Conservation (phyloP, 2,329 filamentous ascomycete genomes). For the Penicillium sp. region DNA sequence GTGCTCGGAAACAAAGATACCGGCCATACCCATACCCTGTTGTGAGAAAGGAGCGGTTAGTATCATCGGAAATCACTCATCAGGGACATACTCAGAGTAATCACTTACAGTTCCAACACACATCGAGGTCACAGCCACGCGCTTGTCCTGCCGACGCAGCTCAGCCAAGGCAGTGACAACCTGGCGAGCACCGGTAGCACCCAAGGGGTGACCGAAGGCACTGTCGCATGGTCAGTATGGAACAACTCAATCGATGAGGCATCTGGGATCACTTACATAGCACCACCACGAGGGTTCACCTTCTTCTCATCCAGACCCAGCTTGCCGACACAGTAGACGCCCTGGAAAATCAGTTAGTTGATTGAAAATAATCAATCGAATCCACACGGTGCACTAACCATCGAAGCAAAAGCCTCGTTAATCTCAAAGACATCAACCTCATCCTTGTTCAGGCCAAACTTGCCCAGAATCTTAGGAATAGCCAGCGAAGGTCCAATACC, state of each 20-base stretch:
- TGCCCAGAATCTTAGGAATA: slow-evolving; percentile 85
- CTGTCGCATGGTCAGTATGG: slow-evolving; percentile 21
- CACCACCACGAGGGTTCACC: slow-evolving; percentile 93
- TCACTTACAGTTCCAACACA: slow-evolving; percentile 82
- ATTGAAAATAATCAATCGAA: background rate
- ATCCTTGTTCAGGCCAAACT: slow-evolving; percentile 70
- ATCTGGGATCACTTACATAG: slow-evolving; percentile 60
- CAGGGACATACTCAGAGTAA: background rate
- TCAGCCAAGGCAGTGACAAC: slow-evolving; percentile 88
- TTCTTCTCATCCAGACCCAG: slow-evolving; percentile 78
- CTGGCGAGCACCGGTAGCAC: slow-evolving; percentile 88
- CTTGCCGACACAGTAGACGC: slow-evolving; percentile 86
- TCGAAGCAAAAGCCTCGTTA: slow-evolving; percentile 90
- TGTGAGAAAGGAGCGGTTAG: background rate
- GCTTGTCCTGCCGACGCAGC: slow-evolving; percentile 77
- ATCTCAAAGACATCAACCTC: slow-evolving; percentile 51
- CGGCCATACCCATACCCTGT: slow-evolving; percentile 75
- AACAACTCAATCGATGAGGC: background rate
- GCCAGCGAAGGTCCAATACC: slow-evolving; percentile 89
- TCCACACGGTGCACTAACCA: slow-evolving; percentile 35
- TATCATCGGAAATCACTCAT: slow-evolving; percentile 11
- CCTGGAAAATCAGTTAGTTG: slow-evolving; percentile 59
- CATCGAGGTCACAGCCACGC: slow-evolving; percentile 89
- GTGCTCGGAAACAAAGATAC: slow-evolving; percentile 90
- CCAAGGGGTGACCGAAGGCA: slow-evolving; percentile 90